Base-by-base conservation (phyloP, 495 filamentous ascomycete genomes). In the Lepidopterella palustris region DNA sequence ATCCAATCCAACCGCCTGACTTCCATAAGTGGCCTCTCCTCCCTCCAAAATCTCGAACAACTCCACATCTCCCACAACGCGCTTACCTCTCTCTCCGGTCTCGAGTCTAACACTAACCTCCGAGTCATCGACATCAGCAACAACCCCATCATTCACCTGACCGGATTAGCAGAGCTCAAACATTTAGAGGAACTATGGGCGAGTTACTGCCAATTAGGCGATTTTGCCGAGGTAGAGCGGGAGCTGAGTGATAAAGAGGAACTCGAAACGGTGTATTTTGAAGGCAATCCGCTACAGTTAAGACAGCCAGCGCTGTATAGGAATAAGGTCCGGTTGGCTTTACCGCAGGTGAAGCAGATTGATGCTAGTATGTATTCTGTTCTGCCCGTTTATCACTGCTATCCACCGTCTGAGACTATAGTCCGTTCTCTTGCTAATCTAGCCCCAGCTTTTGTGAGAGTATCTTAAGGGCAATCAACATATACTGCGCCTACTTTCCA, bases 31-130 rank as follows among this genome's bases (percentile, higher is more conserved):
- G 89, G 89, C 51, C 81, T 99, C 21, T 78, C 80, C 13, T 72
- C 78, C 23, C 85, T 92, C 3, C 77, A 82, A n/a, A 82, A 85
- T 47, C 85, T 99, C 4, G 89, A 97, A 77, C 93, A 99, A 71
- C 80, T 99, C 49, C 96, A 99, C 77, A 87, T 97, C 69, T 95
- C 92, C n/a, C 90, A 99, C 77, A 99, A 99, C 71, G 83, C 83
- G n/a, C 77, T 99, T 42, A 86, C 85, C 27, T 79, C 82, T 13
- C 82, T 98, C 20, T 79, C 80, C 2, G 91, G 90, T 0, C 77
- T 98, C 18, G 86, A 90, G 32, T 66, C 76, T 35, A 90, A 87
- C 73, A 58, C 68, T 8, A 65, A 66, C n/a, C 82, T 99, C 47
- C 83, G 84, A 32, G 82, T 92, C 23, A 74, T 99, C 29, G 93